These are phyloP conservation scores for Globisporangium spinosum DNA, from an alignment of 352 stramenopile species.

Conservation along the genomic window DNA sequence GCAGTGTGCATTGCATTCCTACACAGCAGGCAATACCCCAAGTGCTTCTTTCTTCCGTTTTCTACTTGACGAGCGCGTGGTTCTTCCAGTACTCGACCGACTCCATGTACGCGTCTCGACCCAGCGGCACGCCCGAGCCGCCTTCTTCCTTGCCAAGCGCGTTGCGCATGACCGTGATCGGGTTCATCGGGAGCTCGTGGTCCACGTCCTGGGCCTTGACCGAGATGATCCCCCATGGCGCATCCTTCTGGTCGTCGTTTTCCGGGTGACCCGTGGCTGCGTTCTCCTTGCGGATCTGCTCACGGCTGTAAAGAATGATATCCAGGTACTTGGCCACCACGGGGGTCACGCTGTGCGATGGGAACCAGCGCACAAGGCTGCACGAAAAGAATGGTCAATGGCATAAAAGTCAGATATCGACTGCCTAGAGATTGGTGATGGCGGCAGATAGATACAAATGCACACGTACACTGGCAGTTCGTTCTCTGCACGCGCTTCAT, in stretches of 20 bases:
- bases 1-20: background rate
- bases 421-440: background rate
- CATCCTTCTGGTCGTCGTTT: constrained; percentile 45
- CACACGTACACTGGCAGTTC: constrained; percentile 91
- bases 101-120: constrained; percentile 75
- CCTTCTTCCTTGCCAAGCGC: constrained; percentile 95
- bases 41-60: background rate
- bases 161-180: constrained; percentile 98
- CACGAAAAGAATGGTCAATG: background rate
- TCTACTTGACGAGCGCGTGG: constrained; percentile 82
- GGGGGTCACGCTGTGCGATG: constrained; percentile 84
- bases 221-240: constrained; percentile 93
- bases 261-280: constrained; percentile 56
- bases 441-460: background rate
- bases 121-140: constrained; percentile 80
- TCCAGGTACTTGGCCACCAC: constrained; percentile 93
- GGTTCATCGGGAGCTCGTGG: constrained; percentile 96
- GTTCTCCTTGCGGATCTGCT: constrained; percentile 97
- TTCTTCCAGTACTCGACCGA: constrained; percentile 87
- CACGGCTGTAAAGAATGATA: constrained; percentile 97
- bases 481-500: constrained; percentile 91
- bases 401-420: background rate
- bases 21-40: background rate
- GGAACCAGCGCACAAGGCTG: constrained; percentile 89
- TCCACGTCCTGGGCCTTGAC: constrained; percentile 97